Evolutionary conservation across 2,329 filamentous ascomycete species (phyloP).

Genomic region (Sporothrix brasiliensis): DNA sequence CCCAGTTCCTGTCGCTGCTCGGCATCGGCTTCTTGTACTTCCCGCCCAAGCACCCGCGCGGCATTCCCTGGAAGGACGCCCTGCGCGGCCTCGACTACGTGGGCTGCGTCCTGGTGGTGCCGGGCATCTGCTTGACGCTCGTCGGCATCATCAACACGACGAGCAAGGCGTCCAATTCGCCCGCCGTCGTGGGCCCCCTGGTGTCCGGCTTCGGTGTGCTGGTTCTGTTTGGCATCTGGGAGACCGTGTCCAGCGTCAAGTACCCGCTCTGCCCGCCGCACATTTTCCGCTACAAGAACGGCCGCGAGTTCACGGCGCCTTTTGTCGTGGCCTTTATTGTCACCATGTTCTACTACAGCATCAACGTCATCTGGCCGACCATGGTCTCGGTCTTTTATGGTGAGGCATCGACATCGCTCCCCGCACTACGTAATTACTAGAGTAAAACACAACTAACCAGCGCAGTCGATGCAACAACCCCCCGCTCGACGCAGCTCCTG

Average conservation of each 20-base stretch:
- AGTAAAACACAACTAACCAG: background rate
- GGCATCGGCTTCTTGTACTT: constrained; percentile 24
- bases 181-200: constrained; percentile 4
- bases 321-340: constrained; percentile 32
- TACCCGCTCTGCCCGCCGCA: constrained; percentile 49
- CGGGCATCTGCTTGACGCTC: constrained; percentile 30
- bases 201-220: constrained; percentile 17
- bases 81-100: constrained; percentile 31
- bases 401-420: background rate
- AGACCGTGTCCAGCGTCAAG: constrained; percentile 37
- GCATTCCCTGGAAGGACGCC: constrained; percentile 32
- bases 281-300: constrained; percentile 50
- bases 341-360: constrained; percentile 41
- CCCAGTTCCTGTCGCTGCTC: constrained; percentile 16
- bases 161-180: constrained; percentile 10
- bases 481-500: constrained; percentile 36
- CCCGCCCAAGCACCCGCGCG: constrained; percentile 32
- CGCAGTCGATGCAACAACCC: constrained; percentile 42
- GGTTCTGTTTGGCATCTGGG: constrained; percentile 27
- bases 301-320: constrained; percentile 40
- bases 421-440: no score
- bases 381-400: constrained; percentile 45
- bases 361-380: constrained; percentile 50
- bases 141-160: constrained; percentile 29
- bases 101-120: constrained; percentile 28